A percentile compares a stretch with the other conserved stretches of the same genome.
Conservation (phyloP, 257 asterid genomes). For the Schizonepeta tenuifolia region DNA sequence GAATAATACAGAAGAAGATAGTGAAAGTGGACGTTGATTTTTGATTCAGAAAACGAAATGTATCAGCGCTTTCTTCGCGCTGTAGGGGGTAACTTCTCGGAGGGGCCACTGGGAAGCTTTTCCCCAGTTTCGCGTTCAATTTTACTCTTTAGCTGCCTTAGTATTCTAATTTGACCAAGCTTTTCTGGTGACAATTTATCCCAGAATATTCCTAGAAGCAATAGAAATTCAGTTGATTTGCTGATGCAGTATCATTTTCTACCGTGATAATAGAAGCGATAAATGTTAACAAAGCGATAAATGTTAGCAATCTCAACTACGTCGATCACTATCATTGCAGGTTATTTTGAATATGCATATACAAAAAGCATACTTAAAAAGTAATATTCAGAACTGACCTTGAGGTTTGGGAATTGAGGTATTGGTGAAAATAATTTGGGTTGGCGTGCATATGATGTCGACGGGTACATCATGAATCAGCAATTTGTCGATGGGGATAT, state of each 20-base stretch:
- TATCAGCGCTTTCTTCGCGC: constrained; percentile 60
- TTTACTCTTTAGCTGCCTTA: constrained; percentile 77
- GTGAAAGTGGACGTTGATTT: too few species aligned
- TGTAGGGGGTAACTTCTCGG: constrained; percentile 88
- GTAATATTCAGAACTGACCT: constrained; percentile 48
- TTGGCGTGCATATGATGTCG: constrained; percentile 92
- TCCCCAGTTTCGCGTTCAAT: constrained; percentile 74
- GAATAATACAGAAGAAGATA: background rate
- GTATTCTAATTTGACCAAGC: constrained; percentile 75
- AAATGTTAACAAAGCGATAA: background rate
- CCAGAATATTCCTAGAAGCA: constrained; percentile 79
- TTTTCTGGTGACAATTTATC: constrained; percentile 91
- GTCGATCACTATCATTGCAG: background rate
- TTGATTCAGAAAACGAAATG: background rate
- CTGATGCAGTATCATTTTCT: background rate
- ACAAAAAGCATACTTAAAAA: background rate
- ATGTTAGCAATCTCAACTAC: background rate
- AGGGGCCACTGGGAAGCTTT: constrained; percentile 79
- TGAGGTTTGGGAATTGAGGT: constrained; percentile 91
- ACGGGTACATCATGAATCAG: constrained; percentile 89
- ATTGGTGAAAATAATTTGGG: constrained; percentile 73
- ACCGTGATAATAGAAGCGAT: background rate
- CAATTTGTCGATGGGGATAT: constrained; percentile 78
- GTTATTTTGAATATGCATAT: background rate
- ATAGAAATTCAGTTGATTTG: background rate